Evolutionary conservation across 257 asterid genomes (phyloP).

Genomic region (Cinchona pubescens): DNA sequence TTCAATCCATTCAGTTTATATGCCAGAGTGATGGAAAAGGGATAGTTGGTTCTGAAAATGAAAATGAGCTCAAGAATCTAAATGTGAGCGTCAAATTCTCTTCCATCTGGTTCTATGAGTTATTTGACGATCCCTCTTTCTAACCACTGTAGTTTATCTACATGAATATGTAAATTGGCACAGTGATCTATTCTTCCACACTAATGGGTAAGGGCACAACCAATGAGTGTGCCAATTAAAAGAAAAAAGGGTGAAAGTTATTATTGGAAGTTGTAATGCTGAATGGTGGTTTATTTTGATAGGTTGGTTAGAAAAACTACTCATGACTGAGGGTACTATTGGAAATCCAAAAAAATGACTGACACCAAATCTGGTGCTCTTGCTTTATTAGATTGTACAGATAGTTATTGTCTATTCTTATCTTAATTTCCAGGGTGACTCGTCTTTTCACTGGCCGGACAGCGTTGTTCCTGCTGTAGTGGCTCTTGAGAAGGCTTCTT

Average conservation of each 20-base stretch:
- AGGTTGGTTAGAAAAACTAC: too few species aligned
- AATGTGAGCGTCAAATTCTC: constrained; percentile 25
- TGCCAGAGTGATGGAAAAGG: constrained; percentile 50
- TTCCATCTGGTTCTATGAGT: not conserved
- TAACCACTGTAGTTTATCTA: not conserved
- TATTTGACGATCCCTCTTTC: not conserved
- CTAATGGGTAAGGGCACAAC: too few species aligned
- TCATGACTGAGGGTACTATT: too few species aligned
- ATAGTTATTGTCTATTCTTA: constrained; percentile 13
- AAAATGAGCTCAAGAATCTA: constrained; percentile 35
- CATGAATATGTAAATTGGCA: not conserved
- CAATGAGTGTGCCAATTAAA: too few species aligned
- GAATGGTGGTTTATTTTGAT: too few species aligned
- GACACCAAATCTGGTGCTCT: too few species aligned
- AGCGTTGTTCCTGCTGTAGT: constrained; percentile 53
- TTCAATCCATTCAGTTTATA: constrained; percentile 50
- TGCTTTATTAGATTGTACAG: too few species aligned
- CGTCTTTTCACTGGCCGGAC: constrained; percentile 60
- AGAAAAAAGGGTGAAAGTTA: too few species aligned
- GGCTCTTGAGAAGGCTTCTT: constrained; percentile 74
- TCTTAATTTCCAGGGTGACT: constrained; percentile 38
- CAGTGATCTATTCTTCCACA: not conserved
- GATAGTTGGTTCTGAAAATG: constrained; percentile 29
- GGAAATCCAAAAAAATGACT: too few species aligned
- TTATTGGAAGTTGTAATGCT: too few species aligned